Base-by-base conservation (phyloP, 1,139 yeast genomes). In the Yamadazyma pseudoaaseri region DNA sequence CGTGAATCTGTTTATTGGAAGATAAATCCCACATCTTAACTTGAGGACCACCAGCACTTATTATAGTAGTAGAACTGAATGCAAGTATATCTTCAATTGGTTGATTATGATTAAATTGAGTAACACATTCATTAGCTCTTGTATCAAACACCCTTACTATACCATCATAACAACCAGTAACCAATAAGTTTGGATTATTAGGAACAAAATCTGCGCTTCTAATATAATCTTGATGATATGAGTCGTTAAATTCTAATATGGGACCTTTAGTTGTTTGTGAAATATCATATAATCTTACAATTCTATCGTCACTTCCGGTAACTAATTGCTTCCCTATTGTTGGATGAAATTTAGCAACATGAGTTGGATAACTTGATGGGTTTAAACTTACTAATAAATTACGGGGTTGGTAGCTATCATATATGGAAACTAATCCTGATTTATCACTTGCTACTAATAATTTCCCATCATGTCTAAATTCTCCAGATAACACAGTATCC, bases 101-200 rank as follows among this genome's bases (percentile, higher is more conserved):
- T 29, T 59, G 54, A 27, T 51, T 56, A 38, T 70, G 74, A 40
- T 59, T 49, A 48, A 68, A 69, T 39, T 52, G 53, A 23, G 67
- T 52, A 5, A 69, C 62, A 21, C 60, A 42, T 39, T 49, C 55
- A 27, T 70, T 76, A n/a, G 70, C 68, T 57, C 98, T 74, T 4
- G 94, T 75, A 59, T 92, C 98, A 52, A 84, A 90, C n/a, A 94
- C 60, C 48, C 97, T 70, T 5, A 92, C 83, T 22, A 70, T 59
- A 7, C 96, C 96, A 60, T 92, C 98, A 55, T 92, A 92, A 53
- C 95, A 87, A 27, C 98, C 98, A 1, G 97, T 86, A n/a, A 85
- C 81, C 15, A 90, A 67, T 45, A 89, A 66, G 50, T 84, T 85
- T 8, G 84, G 76, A 30, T 81, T 72, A 3, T 78, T 79, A 3